Conservation (phyloP, 129 eudicot species). For the Helianthus annuus region DNA sequence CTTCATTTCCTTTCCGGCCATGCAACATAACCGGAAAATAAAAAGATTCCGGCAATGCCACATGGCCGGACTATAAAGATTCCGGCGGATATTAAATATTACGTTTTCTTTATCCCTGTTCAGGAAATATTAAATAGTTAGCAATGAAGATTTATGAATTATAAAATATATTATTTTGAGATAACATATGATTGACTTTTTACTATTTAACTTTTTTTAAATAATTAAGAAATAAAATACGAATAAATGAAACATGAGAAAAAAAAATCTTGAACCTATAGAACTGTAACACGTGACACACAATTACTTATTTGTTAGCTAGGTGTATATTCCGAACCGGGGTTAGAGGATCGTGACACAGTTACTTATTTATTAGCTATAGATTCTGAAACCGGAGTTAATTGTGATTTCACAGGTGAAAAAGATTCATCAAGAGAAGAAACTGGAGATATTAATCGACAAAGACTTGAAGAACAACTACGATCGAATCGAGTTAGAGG, state of each 20-base stretch:
- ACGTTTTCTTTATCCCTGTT: background rate
- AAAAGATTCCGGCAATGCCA: conserved; percentile 5
- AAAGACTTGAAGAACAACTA: conserved; percentile 60
- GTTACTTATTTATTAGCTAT: no score
- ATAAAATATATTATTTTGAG: no score
- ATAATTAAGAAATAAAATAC: no score
- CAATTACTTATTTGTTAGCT: no score
- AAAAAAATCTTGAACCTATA: no score
- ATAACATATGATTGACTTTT: no score
- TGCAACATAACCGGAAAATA: background rate
- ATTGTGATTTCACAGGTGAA: conserved; percentile 51
- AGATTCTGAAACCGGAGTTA: background rate
- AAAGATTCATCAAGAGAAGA: conserved; percentile 74
- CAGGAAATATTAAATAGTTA: no score
- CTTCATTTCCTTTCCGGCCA: conserved; percentile 2
- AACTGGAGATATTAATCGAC: conserved; percentile 63
- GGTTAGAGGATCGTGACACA: background rate
- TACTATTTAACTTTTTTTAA: no score
- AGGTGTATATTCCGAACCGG: background rate
- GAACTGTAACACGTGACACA: no score
- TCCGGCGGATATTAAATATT: conserved; percentile 8
- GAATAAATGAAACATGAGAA: no score
- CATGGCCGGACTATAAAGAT: background rate
- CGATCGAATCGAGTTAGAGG: conserved; percentile 70
- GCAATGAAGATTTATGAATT: no score